A percentile compares a stretch with the other conserved stretches of the same genome.
Evolutionary conservation across 768 basidiomycete species (phyloP).

Genomic region (Hemileccinum rubropunctum): DNA sequence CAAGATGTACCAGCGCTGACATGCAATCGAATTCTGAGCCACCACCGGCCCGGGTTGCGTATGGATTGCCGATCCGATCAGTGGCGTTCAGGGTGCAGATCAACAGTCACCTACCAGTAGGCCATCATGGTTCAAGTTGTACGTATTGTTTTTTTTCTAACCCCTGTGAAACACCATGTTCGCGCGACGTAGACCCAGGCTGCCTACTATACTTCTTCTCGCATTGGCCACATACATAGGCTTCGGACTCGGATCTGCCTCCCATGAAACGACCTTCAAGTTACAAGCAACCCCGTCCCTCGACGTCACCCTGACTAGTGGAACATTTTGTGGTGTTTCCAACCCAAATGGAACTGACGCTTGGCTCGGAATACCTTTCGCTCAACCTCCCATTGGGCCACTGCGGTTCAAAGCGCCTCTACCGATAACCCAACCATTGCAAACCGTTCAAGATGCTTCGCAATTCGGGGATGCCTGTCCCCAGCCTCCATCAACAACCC

Average conservation of each 20-base stretch:
- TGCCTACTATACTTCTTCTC: background rate
- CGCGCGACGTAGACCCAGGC: background rate
- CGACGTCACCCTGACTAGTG: constrained; percentile 41
- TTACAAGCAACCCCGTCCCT: background rate
- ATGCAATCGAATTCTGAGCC: no score
- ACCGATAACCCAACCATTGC: constrained; percentile 32
- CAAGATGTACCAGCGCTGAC: no score
- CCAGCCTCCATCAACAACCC: constrained; percentile 35
- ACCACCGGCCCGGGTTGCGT: no score
- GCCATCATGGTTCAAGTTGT: no score
- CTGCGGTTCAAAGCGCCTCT: constrained; percentile 59
- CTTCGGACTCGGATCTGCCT: background rate
- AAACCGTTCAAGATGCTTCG: constrained; percentile 40
- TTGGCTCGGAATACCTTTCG: constrained; percentile 64
- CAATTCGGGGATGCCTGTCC: constrained; percentile 56
- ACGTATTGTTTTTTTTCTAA: no score
- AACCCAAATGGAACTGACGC: constrained; percentile 45
- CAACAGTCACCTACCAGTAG: no score
- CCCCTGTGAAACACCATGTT: background rate
- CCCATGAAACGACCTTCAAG: background rate
- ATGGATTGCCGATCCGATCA: no score
- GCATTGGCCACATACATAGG: background rate
- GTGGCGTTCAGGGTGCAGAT: no score
- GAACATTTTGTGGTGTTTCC: constrained; percentile 46
- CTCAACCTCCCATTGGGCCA: constrained; percentile 50